phyloP scores from a whole-genome alignment of 805 yeast species.

The Hanseniaspora lindneri region DNA sequence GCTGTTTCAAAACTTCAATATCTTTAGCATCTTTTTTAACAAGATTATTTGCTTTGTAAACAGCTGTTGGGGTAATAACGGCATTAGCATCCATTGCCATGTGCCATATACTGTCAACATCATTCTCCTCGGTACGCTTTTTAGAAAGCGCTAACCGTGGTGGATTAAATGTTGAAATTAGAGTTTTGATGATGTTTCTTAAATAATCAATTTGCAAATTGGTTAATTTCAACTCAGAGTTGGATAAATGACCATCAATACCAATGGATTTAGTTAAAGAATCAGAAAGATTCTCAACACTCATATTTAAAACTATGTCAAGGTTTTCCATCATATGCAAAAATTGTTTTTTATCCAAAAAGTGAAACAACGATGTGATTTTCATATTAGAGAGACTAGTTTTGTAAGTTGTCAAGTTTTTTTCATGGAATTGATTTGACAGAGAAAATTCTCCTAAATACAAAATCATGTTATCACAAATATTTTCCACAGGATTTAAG shows the following conservation, averaged over 20 bases:
- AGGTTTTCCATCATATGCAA: conserved; percentile 56
- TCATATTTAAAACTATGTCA: conserved; percentile 49
- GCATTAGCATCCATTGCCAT: conserved; percentile 50
- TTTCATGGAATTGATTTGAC: conserved; percentile 22
- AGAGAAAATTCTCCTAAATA: conserved; percentile 76
- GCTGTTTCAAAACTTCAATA: too few relatives aligned
- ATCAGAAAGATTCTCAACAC: conserved; percentile 36
- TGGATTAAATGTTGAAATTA: conserved; percentile 44
- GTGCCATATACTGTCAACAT: conserved; percentile 3
- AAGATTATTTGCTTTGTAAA: conserved; percentile 13
- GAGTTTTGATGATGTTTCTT: conserved; percentile 38
- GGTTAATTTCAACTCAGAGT: conserved; percentile 52
- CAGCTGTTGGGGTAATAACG: conserved; percentile 29
- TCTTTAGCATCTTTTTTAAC: background rate
- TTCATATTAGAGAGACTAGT: conserved; percentile 65
- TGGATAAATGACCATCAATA: conserved; percentile 48
- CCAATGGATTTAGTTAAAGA: conserved; percentile 37
- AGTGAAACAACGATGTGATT: conserved; percentile 49
- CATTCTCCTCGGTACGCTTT: conserved; percentile 43
- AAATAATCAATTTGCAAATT: conserved; percentile 59
- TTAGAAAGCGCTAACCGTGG: conserved; percentile 31
- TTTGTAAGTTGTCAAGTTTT: conserved; percentile 41
- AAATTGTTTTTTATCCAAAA: conserved; percentile 37
- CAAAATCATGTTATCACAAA: conserved; percentile 52
- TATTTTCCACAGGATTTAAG: conserved; percentile 31